These are phyloP conservation scores for Gremmenia infestans DNA, from an alignment of 2,329 filamentous ascomycete species.

Conservation along the genomic window DNA sequence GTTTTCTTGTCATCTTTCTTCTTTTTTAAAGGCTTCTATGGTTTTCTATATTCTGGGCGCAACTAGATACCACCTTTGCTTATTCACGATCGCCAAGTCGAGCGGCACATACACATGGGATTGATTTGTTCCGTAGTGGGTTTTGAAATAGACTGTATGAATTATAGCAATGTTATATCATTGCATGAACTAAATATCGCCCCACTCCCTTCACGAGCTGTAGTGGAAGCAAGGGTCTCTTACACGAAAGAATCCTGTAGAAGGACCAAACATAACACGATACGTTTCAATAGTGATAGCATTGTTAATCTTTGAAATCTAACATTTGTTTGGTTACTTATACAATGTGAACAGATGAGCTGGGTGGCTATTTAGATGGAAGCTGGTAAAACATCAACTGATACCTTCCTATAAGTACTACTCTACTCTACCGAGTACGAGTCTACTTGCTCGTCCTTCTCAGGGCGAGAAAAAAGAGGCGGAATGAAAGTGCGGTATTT, in stretches of 20 bases:
- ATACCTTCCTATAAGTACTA: too few species aligned
- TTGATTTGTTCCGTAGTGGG: background rate
- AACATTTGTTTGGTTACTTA: too few species aligned
- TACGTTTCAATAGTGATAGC: too few species aligned
- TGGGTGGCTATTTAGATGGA: too few species aligned
- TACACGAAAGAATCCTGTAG: background rate
- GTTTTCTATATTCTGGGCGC: constrained; percentile 17
- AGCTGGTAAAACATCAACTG: too few species aligned
- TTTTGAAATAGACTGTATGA: constrained; percentile 1
- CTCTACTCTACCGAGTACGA: too few species aligned
- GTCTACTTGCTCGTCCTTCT: too few species aligned
- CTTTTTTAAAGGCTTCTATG: constrained; percentile 2
- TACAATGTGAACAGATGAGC: too few species aligned
- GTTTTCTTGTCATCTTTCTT: constrained; percentile 6
- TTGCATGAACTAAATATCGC: background rate
- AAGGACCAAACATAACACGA: too few species aligned
- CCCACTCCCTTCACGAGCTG: background rate
- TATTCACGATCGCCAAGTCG: background rate
- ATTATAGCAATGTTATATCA: background rate
- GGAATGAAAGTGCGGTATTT: too few species aligned
- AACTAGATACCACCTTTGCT: constrained; percentile 30
- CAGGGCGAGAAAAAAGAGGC: too few species aligned
- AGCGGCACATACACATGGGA: background rate
- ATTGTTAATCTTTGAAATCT: too few species aligned
- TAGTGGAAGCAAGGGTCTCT: background rate